phyloP scores from a whole-genome alignment of 495 filamentous ascomycete species.

The Talaromyces trachyspermus region DNA sequence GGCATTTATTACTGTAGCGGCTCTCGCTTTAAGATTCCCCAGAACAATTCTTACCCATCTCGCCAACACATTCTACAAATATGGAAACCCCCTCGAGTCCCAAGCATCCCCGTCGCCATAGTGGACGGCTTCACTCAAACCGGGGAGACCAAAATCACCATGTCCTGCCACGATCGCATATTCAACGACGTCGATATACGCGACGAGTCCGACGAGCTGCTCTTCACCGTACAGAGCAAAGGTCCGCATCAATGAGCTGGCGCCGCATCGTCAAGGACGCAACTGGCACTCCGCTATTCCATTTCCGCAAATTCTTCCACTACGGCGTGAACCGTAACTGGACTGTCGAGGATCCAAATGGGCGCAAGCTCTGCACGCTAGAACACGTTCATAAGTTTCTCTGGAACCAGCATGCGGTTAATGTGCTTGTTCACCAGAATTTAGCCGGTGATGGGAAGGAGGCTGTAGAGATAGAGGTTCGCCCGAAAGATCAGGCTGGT shows the following conservation, averaged over 20 bases:
- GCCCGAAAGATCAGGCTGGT: slow-evolving; percentile 6
- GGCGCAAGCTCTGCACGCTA: slow-evolving; percentile 1
- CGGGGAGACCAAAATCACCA: slow-evolving; percentile 6
- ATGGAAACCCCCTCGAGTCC: too few species aligned
- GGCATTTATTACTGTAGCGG: too few species aligned
- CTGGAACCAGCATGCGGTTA: slow-evolving; percentile 10
- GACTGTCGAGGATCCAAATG: slow-evolving; percentile 6
- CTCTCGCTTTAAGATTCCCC: too few species aligned
- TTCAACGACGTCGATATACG: slow-evolving; percentile 11
- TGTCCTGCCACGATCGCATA: slow-evolving; percentile 10
- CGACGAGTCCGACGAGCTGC: background rate
- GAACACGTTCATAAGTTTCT: background rate
- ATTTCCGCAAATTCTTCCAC: slow-evolving; percentile 9
- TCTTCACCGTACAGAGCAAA: slow-evolving; percentile 8
- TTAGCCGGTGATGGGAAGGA: background rate
- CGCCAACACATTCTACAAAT: too few species aligned
- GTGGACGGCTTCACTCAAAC: slow-evolving; percentile 6
- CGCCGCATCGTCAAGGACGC: slow-evolving; percentile 11
- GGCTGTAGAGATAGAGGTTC: slow-evolving; percentile 4
- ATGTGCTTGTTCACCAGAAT: slow-evolving; percentile 5
- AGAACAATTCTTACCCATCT: too few species aligned
- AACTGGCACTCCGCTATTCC: slow-evolving; percentile 7
- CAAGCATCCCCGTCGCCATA: slow-evolving; percentile 8
- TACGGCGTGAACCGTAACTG: too few species aligned
- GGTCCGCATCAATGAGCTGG: background rate